These are phyloP conservation scores for Lachancea thermotolerans DNA, from an alignment of 805 yeast genomes.

Conservation along the genomic window DNA sequence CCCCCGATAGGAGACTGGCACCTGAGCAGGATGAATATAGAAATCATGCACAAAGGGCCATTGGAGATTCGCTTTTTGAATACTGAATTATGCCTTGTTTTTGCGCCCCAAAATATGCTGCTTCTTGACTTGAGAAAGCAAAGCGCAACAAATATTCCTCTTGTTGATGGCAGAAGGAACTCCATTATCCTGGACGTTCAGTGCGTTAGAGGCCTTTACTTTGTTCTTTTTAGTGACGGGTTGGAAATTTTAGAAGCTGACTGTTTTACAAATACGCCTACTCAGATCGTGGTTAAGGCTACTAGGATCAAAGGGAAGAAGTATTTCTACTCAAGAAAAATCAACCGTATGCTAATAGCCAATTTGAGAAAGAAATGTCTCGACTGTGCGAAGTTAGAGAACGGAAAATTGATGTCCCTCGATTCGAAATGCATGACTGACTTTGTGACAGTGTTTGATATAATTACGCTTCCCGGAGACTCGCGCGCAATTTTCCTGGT, in stretches of 20 bases:
- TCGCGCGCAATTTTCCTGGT: background rate
- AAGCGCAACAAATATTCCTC: background rate
- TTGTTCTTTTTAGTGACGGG: conserved; percentile 20
- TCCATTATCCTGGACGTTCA: conserved; percentile 18
- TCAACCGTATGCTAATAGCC: conserved; percentile 24
- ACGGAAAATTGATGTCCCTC: conserved; percentile 21
- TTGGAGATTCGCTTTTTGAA: background rate
- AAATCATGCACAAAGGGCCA: background rate
- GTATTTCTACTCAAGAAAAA: conserved; percentile 15
- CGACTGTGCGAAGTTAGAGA: conserved; percentile 24
- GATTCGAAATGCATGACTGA: conserved; percentile 7
- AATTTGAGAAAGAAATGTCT: conserved; percentile 19
- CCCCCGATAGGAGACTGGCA: no score
- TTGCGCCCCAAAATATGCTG: background rate
- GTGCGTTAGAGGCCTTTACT: conserved; percentile 7
- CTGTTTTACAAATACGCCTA: conserved; percentile 17
- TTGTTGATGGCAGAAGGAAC: background rate
- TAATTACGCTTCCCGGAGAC: background rate
- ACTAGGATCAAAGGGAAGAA: conserved; percentile 21
- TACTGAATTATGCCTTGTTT: background rate
- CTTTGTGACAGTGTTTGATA: background rate
- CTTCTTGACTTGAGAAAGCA: background rate
- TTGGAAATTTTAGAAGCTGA: conserved; percentile 17
- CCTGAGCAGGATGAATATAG: background rate
- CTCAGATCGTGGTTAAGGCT: conserved; percentile 20